Percentiles rank a stretch among this genome's conserved stretches.
Conservation (phyloP, 306 rosid species). For the Sicyos baderoa region DNA sequence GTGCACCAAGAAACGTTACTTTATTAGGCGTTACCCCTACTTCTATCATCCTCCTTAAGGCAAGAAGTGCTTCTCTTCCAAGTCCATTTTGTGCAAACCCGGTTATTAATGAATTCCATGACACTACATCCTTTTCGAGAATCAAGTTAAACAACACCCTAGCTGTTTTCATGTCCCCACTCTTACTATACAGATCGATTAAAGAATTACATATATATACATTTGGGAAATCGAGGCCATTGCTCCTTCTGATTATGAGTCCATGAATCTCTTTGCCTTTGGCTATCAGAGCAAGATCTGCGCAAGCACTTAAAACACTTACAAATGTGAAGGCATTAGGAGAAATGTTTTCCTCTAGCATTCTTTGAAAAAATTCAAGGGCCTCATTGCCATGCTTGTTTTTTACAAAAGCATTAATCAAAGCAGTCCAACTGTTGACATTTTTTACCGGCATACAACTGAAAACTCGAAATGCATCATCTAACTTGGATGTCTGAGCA, state of each 20-base stretch:
- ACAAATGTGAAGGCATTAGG: constrained; percentile 43
- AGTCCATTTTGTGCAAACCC: constrained; percentile 51
- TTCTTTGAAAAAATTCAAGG: constrained; percentile 33
- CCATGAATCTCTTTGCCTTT: constrained; percentile 54
- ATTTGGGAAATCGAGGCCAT: constrained; percentile 28
- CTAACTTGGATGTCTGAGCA: constrained; percentile 29
- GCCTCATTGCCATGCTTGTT: constrained; percentile 33
- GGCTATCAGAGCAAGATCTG: constrained; percentile 34
- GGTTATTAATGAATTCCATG: constrained; percentile 49
- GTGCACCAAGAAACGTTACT: constrained; percentile 48
- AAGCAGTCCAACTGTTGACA: constrained; percentile 50
- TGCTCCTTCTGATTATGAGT: constrained; percentile 30
- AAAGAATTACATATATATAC: constrained; percentile 41
- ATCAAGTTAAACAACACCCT: constrained; percentile 34
- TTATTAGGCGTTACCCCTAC: constrained; percentile 42
- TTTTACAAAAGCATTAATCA: constrained; percentile 36
- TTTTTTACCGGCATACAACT: constrained; percentile 40
- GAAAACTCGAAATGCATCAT: constrained; percentile 37
- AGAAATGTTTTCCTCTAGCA: constrained; percentile 32
- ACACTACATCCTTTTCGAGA: constrained; percentile 33
- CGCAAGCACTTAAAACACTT: constrained; percentile 46
- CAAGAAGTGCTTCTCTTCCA: constrained; percentile 36
- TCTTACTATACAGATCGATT: constrained; percentile 50
- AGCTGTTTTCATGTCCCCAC: constrained; percentile 51
- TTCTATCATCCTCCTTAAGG: constrained; percentile 45